Evolutionary conservation across 305 asterid species (phyloP).

Genomic region (Salvia sclarea): DNA sequence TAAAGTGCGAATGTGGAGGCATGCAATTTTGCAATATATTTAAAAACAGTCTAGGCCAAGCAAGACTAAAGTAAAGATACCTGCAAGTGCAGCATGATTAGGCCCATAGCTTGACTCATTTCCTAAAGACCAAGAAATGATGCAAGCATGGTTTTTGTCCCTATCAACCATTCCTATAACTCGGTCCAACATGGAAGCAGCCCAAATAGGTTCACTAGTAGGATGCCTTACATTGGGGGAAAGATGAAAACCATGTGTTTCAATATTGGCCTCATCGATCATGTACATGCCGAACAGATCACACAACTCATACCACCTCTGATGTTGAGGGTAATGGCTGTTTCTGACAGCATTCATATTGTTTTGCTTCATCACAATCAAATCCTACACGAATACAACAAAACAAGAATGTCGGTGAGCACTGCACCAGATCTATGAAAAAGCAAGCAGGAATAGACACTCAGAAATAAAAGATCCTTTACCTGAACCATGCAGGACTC

Average conservation of each 20-base stretch:
- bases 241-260: slow-evolving; percentile 93
- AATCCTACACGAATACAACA: slow-evolving; percentile 56
- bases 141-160: slow-evolving; percentile 96
- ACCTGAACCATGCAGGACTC: slow-evolving; percentile 99
- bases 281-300: slow-evolving; percentile 98
- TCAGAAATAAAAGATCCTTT: slow-evolving; percentile 27
- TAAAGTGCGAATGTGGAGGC: slow-evolving; percentile 7
- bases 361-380: slow-evolving; percentile 91
- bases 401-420: slow-evolving; percentile 1
- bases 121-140: slow-evolving; percentile 94
- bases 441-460: slow-evolving; percentile 19
- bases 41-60: slow-evolving; percentile 12
- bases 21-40: slow-evolving; percentile 18
- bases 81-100: slow-evolving; percentile 91
- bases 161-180: slow-evolving; percentile 96
- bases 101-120: slow-evolving; percentile 96
- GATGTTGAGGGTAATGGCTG: slow-evolving; percentile 98
- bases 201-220: slow-evolving; percentile 79
- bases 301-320: slow-evolving; percentile 94
- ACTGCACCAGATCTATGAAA: slow-evolving; percentile 22
- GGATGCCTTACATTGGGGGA: slow-evolving; percentile 73
- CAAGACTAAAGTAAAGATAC: slow-evolving; percentile 41
- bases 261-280: slow-evolving; percentile 98
- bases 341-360: slow-evolving; percentile 94
- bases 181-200: slow-evolving; percentile 87